Evolutionary conservation across 2,329 filamentous ascomycete species (phyloP), one percentile per base, ranked within the genome.

Genomic region (Epichloe elymi): DNA sequence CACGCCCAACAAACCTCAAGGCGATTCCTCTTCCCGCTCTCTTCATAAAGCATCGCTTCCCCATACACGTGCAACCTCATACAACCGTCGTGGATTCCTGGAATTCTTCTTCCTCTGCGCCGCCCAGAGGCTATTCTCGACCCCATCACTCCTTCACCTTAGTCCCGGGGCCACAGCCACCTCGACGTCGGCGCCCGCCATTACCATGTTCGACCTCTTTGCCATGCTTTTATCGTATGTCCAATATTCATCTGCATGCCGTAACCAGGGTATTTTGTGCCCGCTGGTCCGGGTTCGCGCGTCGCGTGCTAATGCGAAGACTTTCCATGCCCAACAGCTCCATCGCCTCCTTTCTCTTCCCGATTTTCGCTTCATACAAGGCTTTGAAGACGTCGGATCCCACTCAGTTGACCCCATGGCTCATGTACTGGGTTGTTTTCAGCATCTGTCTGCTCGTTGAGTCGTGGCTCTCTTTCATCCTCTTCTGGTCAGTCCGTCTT

Each of bases 361-460:
- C 93, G 48, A 82, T 96, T 56, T 97, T 95, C 71, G 90, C 91
- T 58, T 95, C 91, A 57, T 97, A 96, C 78, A 97, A 97, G 75
- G 91, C 93, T 46, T 85, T 98, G 63, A 91, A 93, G 71, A 90
- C 88, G 15, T 85, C 86, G 49, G 88, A 96, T 67, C 89, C 90
- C 2, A 84, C 88, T 38, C 83, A 94, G 64, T 78, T 96, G 54
- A 88, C 88, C 56, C 91, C 91, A 83, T 98, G 93, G 93, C 80
- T 97, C 58, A 97, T 97, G 86, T 98, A 97, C 78, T 98, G 91
- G 86, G 88, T 95, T 54, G 88, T 95, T 23, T 79, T 96, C 57
- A 86, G 87, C 54, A 84, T 87, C 65, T 80, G 83, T 60, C 75
- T 90, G 51, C 79, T 93, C 55, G 80, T 83, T 68, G 93, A 97